Evolutionary conservation across 225 moss, liverwort and hornwort genomes (phyloP).

Genomic region (Straminergon stramineum): DNA sequence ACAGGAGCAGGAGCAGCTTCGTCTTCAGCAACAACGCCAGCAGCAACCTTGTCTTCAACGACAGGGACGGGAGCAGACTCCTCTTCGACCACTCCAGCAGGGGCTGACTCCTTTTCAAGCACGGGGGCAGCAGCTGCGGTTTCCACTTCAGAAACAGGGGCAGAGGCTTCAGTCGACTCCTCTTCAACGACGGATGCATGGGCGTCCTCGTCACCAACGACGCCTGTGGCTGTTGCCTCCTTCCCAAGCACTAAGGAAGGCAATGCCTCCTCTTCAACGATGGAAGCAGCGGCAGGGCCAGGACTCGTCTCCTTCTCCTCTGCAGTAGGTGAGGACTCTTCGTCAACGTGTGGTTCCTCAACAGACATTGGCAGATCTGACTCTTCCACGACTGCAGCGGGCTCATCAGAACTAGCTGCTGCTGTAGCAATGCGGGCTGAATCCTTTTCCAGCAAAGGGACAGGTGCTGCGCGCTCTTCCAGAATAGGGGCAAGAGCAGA

Average conservation of each 20-base stretch:
- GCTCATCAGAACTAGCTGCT: background rate
- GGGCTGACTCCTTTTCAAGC: background rate
- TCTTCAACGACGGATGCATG: too few species aligned
- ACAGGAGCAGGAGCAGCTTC: background rate
- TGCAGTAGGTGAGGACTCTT: too few species aligned
- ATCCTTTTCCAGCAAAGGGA: too few species aligned
- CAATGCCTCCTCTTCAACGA: too few species aligned
- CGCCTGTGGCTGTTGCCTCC: background rate
- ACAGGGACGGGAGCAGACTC: background rate
- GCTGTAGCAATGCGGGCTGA: background rate
- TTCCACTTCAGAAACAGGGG: too few species aligned
- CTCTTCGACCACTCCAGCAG: background rate
- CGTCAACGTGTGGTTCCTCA: too few species aligned
- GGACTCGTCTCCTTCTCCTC: too few species aligned
- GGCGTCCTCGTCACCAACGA: too few species aligned
- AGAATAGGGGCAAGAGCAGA: too few species aligned
- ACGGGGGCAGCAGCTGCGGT: background rate
- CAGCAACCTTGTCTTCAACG: background rate
- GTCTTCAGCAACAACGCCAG: background rate
- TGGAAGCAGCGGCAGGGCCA: too few species aligned
- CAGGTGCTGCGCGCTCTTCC: background rate
- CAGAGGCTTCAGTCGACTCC: background rate
- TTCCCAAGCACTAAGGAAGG: too few species aligned
- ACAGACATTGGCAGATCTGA: background rate
- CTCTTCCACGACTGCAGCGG: background rate